phyloP scores from a whole-genome alignment of 495 filamentous ascomycete species.

The Aspergillus saccharolyticus region DNA sequence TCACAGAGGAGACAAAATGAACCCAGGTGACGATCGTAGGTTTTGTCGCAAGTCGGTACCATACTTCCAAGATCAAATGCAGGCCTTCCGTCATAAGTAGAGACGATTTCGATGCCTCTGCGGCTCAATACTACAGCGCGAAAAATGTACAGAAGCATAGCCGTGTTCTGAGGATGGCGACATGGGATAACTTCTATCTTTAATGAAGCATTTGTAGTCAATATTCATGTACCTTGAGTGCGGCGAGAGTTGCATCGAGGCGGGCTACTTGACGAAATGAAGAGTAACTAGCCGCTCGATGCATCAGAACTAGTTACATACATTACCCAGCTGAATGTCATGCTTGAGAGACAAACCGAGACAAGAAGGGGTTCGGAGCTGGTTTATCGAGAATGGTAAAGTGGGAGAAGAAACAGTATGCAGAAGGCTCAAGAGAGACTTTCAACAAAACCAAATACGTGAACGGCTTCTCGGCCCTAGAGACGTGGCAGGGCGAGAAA shows the following conservation, averaged over 20 bases:
- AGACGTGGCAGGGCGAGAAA: slow-evolving; percentile 39
- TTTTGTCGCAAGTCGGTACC: too few relatives aligned
- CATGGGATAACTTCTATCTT: not conserved
- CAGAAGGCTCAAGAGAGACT: slow-evolving; percentile 13
- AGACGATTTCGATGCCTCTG: too few relatives aligned
- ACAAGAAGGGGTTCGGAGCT: slow-evolving; percentile 21
- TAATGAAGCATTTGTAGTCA: not conserved
- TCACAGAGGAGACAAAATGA: too few relatives aligned
- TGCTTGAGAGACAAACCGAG: slow-evolving; percentile 28
- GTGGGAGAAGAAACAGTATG: slow-evolving; percentile 11
- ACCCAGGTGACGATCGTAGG: too few relatives aligned
- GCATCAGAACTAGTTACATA: slow-evolving; percentile 41
- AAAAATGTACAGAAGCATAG: too few relatives aligned
- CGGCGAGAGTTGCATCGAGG: slow-evolving; percentile 10
- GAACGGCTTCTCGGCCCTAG: slow-evolving; percentile 37
- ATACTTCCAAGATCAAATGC: too few relatives aligned
- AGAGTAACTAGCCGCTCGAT: slow-evolving; percentile 11
- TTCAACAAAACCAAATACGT: slow-evolving; percentile 18
- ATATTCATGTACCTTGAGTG: slow-evolving; percentile 1
- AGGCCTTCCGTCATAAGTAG: too few relatives aligned
- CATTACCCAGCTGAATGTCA: slow-evolving; percentile 42
- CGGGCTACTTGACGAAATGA: slow-evolving; percentile 2
- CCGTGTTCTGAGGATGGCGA: too few relatives aligned
- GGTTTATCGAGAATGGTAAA: slow-evolving; percentile 18
- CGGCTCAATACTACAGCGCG: too few relatives aligned